Percentiles rank a stretch among this genome's conserved stretches.
Conservation (phyloP, 1,139 yeast genomes). For the Geotrichum fermentans region DNA sequence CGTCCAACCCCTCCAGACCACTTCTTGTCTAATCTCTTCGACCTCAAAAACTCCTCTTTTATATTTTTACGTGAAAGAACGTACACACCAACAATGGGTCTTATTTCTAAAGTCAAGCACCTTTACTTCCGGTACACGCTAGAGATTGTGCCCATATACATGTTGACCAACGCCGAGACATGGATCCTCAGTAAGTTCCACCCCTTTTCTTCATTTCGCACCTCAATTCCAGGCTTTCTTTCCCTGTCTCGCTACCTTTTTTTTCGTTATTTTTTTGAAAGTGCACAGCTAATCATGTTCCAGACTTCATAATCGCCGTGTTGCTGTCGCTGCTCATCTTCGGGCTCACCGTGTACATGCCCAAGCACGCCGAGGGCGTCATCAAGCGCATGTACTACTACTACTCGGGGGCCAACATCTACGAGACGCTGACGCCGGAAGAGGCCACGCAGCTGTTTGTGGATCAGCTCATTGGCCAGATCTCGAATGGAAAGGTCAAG, state of each 20-base stretch:
- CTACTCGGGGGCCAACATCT: slow-evolving; percentile 24
- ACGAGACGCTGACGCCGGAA: slow-evolving; percentile 3
- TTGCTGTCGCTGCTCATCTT: slow-evolving; percentile 22
- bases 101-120: slow-evolving; percentile 16
- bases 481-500: no score
- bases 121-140: slow-evolving; percentile 24
- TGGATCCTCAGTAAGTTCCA: slow-evolving; percentile 26
- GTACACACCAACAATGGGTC: slow-evolving; percentile 7
- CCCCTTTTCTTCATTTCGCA: neutral
- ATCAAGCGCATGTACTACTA: slow-evolving; percentile 29
- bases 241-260: neutral
- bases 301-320: slow-evolving; percentile 22
- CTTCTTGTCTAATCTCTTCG: no score
- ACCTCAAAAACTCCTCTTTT: no score
- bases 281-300: neutral
- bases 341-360: slow-evolving; percentile 29
- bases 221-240: neutral
- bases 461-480: neutral
- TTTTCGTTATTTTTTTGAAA: slow-evolving; percentile 6
- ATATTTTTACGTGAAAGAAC: no score
- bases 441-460: neutral
- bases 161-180: slow-evolving; percentile 28
- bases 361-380: slow-evolving; percentile 27
- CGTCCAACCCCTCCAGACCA: no score
- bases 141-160: slow-evolving; percentile 28